A percentile compares a stretch with the other conserved stretches of the same genome.
phyloP scores from a whole-genome alignment of 2,329 filamentous ascomycete genomes.

The Calonectria multiphialidica region DNA sequence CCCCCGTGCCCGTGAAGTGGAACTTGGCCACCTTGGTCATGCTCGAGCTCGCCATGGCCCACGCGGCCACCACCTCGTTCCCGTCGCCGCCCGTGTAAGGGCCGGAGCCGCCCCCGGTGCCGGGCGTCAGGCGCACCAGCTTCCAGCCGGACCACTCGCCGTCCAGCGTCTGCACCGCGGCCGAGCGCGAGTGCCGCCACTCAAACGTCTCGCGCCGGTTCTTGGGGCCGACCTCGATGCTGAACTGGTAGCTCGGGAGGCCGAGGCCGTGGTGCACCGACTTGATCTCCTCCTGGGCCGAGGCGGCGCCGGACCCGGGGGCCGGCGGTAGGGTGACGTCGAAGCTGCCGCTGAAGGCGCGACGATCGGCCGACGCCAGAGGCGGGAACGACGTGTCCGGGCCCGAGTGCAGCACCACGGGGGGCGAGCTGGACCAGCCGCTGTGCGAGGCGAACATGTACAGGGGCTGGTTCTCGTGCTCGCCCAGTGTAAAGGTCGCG shows the following conservation, averaged over 20 bases:
- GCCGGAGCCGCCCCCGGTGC: slow-evolving; percentile 18
- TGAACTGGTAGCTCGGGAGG: slow-evolving; percentile 25
- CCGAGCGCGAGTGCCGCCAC: slow-evolving; percentile 35
- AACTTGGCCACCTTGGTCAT: slow-evolving; percentile 37
- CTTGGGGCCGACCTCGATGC: slow-evolving; percentile 32
- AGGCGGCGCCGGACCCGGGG: slow-evolving; percentile 24
- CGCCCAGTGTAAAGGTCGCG: slow-evolving; percentile 28
- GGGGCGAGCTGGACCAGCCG: slow-evolving; percentile 25
- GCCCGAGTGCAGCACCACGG: slow-evolving; percentile 39
- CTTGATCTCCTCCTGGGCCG: slow-evolving; percentile 28
- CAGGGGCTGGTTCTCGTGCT: slow-evolving; percentile 35
- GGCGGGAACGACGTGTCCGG: slow-evolving; percentile 28
- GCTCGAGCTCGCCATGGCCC: slow-evolving; percentile 28
- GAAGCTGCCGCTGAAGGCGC: slow-evolving; percentile 27
- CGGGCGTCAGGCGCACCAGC: slow-evolving; percentile 32
- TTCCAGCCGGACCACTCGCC: slow-evolving; percentile 36
- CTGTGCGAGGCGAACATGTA: slow-evolving; percentile 33
- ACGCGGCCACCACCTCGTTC: slow-evolving; percentile 40
- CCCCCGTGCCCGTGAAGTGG: slow-evolving; percentile 37
- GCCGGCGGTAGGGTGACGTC: slow-evolving; percentile 35
- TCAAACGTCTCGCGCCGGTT: slow-evolving; percentile 39
- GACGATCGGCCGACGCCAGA: slow-evolving; percentile 34
- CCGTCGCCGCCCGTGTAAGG: slow-evolving; percentile 31
- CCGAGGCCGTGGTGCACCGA: slow-evolving; percentile 19
- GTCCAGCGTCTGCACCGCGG: slow-evolving; percentile 29